Evolutionary conservation across 352 stramenopile species (phyloP).

Genomic region (Peronospora farinosa): DNA sequence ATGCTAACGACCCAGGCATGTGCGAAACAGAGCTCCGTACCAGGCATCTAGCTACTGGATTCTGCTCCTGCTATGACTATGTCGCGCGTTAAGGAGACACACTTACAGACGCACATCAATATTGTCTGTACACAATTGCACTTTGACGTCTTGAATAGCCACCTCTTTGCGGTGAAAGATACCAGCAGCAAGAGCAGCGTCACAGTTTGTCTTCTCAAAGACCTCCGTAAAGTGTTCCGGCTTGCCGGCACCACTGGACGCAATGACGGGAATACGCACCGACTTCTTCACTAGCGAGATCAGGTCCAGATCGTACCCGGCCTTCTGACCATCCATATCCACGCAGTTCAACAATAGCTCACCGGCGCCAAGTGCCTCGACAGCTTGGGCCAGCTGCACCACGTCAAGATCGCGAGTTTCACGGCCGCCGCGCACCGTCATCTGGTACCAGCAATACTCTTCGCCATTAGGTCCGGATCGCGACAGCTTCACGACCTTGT

Average conservation of each 20-base stretch:
- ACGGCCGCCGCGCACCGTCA: constrained; percentile 93
- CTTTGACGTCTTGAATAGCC: constrained; percentile 92
- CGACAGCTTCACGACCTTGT: constrained; percentile 63
- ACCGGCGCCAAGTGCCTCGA: constrained; percentile 91
- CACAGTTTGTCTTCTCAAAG: constrained; percentile 87
- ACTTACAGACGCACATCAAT: constrained; percentile 64
- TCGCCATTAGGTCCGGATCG: constrained; percentile 90
- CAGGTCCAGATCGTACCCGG: constrained; percentile 78
- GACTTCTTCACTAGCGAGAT: constrained; percentile 69
- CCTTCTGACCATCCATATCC: constrained; percentile 97
- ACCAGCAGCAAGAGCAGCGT: constrained; percentile 95
- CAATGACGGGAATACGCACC: constrained; percentile 96
- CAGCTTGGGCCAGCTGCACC: constrained; percentile 79
- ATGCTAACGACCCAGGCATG: too few species aligned
- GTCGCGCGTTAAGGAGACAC: constrained; percentile 6
- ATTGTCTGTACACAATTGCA: constrained; percentile 64
- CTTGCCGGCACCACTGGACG: constrained; percentile 92
- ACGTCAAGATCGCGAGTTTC: constrained; percentile 87
- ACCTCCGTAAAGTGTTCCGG: constrained; percentile 93
- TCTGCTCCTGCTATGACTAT: background rate
- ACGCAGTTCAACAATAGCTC: constrained; percentile 99
- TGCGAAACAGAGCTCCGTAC: too few species aligned
- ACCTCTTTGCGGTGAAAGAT: constrained; percentile 99
- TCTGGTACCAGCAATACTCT: constrained; percentile 96
- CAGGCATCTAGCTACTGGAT: background rate